These are phyloP conservation scores for Vaccinium corymbosum DNA, from an alignment of 148 eudicot species.

Conservation along the genomic window DNA sequence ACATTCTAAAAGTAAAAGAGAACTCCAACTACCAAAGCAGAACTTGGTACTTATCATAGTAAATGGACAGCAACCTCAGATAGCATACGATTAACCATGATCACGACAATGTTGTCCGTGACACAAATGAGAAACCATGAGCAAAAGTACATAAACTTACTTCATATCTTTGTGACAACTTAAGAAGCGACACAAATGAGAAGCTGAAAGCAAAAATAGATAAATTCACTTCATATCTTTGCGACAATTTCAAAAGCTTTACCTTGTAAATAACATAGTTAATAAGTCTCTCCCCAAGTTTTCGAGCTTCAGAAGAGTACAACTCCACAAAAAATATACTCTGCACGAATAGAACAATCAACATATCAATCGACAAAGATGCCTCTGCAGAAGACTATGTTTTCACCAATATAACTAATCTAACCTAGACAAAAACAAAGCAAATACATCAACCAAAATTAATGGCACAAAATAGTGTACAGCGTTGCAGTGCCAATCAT, in stretches of 20 bases:
- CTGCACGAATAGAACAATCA: conserved; percentile 40
- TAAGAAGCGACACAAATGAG: background rate
- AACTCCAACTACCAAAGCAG: background rate
- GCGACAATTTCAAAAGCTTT: conserved; percentile 1
- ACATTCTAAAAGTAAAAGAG: background rate
- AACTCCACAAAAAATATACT: conserved; percentile 77
- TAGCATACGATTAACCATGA: background rate
- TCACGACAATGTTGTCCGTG: background rate
- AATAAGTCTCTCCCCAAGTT: conserved; percentile 72
- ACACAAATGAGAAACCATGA: conserved; percentile 9
- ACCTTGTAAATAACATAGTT: conserved; percentile 95
- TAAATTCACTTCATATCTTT: conserved; percentile 2
- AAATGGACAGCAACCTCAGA: background rate
- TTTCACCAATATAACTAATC: conserved; percentile 2
- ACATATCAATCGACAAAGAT: background rate
- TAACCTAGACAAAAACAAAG: conserved; percentile 1
- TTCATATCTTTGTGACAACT: background rate
- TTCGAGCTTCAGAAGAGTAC: conserved; percentile 69
- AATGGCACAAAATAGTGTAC: background rate
- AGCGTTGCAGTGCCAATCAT: background rate
- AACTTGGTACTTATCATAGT: background rate
- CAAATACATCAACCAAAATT: conserved; percentile 6
- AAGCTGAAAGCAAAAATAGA: background rate
- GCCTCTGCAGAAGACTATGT: background rate
- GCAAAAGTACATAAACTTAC: background rate